phyloP scores from a whole-genome alignment of 2,329 filamentous ascomycete species.

The Lachnellula suecica region DNA sequence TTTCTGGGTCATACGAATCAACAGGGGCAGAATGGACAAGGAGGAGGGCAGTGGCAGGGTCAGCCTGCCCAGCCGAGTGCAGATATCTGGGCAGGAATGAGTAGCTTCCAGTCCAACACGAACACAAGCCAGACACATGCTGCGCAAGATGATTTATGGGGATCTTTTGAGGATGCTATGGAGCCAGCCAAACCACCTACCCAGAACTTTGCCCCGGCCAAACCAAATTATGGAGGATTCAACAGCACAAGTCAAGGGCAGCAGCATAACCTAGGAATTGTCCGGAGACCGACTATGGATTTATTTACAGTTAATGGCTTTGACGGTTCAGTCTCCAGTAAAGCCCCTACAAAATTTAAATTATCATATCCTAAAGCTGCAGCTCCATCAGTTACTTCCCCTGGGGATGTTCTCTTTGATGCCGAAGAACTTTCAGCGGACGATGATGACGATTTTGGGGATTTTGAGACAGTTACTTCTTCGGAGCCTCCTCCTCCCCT shows the following conservation, averaged over 20 bases:
- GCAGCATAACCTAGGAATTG: conserved; percentile 15
- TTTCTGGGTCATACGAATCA: conserved; percentile 15
- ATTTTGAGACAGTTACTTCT: conserved; percentile 58
- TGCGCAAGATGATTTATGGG: conserved; percentile 29
- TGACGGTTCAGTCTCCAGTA: conserved; percentile 10
- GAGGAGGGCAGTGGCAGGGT: conserved; percentile 19
- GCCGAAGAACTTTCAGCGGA: conserved; percentile 38
- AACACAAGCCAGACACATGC: conserved; percentile 7
- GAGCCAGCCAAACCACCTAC: conserved; percentile 3
- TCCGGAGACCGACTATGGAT: conserved; percentile 27
- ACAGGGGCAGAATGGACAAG: conserved; percentile 4
- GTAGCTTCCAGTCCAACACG: conserved; percentile 15
- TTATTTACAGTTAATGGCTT: conserved; percentile 24
- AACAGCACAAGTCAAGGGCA: conserved; percentile 5
- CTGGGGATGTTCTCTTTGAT: conserved; percentile 34
- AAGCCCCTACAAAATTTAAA: conserved; percentile 4
- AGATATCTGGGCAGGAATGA: conserved; percentile 27
- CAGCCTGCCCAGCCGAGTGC: conserved; percentile 10
- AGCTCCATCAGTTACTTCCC: conserved; percentile 12
- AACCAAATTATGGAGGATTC: conserved; percentile 12
- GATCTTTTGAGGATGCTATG: conserved; percentile 24
- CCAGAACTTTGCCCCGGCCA: conserved; percentile 2
- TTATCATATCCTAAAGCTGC: conserved; percentile 9
- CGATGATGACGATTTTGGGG: conserved; percentile 65
- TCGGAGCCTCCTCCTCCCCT: conserved; percentile 23